These are phyloP conservation scores for Cladosporium velox DNA, from an alignment of 2,329 filamentous ascomycete genomes.

Conservation along the genomic window DNA sequence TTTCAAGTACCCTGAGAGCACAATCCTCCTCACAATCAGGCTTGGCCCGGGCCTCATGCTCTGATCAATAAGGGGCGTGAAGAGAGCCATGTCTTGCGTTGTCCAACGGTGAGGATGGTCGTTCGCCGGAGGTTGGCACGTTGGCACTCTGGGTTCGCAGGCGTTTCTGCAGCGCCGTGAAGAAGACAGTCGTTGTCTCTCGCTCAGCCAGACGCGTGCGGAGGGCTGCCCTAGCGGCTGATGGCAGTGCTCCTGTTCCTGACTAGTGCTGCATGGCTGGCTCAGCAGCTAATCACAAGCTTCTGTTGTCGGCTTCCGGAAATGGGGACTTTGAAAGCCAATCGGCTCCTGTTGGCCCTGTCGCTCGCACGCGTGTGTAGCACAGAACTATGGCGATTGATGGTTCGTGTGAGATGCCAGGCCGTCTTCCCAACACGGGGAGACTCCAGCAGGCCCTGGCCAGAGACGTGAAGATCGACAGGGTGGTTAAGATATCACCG, in stretches of 20 bases:
- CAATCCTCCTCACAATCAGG: conserved; percentile 12
- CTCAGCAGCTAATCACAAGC: conserved; percentile 7
- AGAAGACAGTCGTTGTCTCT: conserved; percentile 14
- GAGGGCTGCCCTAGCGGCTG: conserved; percentile 10
- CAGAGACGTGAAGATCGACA: conserved; percentile 1
- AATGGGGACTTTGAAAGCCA: conserved; percentile 4
- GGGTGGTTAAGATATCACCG: neutral
- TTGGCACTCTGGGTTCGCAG: neutral
- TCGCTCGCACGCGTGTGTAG: neutral
- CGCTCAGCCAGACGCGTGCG: conserved; percentile 6
- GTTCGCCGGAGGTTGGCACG: neutral
- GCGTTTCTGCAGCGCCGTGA: conserved; percentile 19
- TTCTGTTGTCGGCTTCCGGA: conserved; percentile 11
- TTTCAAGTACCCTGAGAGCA: conserved; percentile 19
- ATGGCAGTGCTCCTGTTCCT: conserved; percentile 17
- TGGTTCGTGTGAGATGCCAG: neutral
- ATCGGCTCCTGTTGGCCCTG: conserved; percentile 10
- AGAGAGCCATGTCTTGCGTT: conserved; percentile 18
- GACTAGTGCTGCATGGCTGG: conserved; percentile 17
- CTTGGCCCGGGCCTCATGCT: conserved; percentile 11
- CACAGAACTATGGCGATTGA: conserved; percentile 1
- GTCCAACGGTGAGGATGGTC: conserved; percentile 2
- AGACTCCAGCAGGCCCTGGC: neutral
- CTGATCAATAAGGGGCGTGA: conserved; percentile 6
- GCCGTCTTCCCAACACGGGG: neutral